Base-by-base conservation (phyloP, 2,329 filamentous ascomycete genomes). In the Fusarium sp. region DNA sequence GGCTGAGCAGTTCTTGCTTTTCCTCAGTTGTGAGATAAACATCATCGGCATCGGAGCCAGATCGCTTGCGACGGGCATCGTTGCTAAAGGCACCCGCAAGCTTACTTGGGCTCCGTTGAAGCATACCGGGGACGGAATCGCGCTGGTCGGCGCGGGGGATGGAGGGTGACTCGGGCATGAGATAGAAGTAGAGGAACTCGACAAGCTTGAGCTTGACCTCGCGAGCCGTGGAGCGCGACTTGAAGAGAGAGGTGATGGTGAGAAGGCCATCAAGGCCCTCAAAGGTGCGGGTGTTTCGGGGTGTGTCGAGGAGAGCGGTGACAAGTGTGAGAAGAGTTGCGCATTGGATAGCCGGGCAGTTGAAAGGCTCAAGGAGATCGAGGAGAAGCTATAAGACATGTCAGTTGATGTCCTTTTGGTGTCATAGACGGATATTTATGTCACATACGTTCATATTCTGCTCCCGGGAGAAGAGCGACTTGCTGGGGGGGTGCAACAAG, bases 121-220 rank as follows among this genome's bases (percentile, higher is more conserved):
- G 83, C 79, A 91, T 86, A 27, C 83, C 85, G 9, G 88, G 85
- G 10, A 87, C 79, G 3, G 85, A 86, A 67, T 83, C 83, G 59
- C 83, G 83, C 60, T 82, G 81, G 22, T 83, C 84, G 70, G 87
- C 85, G 71, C 84, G 84, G 6, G 89, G 88, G 71, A 89, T 88
- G 22, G 88, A 85, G 52, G 88, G 91, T 0, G 90, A 90, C 84
- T 99, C 96, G 60, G 96, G 95, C 93, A 98, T 98, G 77, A 99
- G 92, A 83, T 98, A 99, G 84, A 98, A 98, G 87, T 98, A 98
- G 61, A 99, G 86, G 81, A 98, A 98, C 83, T 98, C 96, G 76
- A 98, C 92, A n/a, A 97, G 90, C 83, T 97, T 96, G 80, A 98
- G 90, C 85, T 98, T 98, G 75, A 98, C 95, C 78, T 96, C 94